Evolutionary conservation across 192 early-diverging fungal genomes (phyloP).

Genomic region (Ramicandelaber brevisporus): DNA sequence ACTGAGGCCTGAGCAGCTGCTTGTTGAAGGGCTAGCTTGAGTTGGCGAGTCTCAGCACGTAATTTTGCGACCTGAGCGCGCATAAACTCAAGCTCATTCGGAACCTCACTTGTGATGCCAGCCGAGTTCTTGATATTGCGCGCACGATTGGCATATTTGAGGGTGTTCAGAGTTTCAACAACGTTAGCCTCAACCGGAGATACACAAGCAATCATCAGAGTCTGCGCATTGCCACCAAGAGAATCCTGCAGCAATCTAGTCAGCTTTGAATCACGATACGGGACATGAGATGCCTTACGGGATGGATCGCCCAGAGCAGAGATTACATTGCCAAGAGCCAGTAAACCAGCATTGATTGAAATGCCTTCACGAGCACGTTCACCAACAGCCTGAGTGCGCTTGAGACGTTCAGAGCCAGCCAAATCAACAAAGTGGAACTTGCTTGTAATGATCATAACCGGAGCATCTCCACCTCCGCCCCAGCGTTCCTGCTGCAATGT

Average conservation of each 20-base stretch:
- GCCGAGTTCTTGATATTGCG: conserved; percentile 86
- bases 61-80: conserved; percentile 33
- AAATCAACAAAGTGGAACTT: conserved; percentile 99
- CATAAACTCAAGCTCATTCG: conserved; percentile 38
- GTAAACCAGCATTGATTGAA: conserved; percentile 82
- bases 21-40: too few relatives aligned
- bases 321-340: conserved; percentile 95
- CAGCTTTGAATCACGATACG: conserved; percentile 92
- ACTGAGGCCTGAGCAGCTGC: neutral
- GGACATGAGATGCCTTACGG: conserved; percentile 46
- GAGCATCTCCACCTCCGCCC: conserved; percentile 8
- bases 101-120: conserved; percentile 47
- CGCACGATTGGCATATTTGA: conserved; percentile 88
- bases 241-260: conserved; percentile 91
- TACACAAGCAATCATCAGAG: conserved; percentile 89
- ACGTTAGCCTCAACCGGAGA: conserved; percentile 63
- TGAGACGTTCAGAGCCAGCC: conserved; percentile 88
- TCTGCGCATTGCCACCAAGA: conserved; percentile 80
- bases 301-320: conserved; percentile 72
- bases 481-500: conserved; percentile 55
- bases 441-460: conserved; percentile 34
- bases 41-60: conserved; percentile 20
- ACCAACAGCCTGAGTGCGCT: conserved; percentile 77
- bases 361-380: conserved; percentile 91
- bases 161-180: conserved; percentile 79